These are phyloP conservation scores for Cyathus striatus DNA, from an alignment of 768 basidiomycete species.

Conservation along the genomic window DNA sequence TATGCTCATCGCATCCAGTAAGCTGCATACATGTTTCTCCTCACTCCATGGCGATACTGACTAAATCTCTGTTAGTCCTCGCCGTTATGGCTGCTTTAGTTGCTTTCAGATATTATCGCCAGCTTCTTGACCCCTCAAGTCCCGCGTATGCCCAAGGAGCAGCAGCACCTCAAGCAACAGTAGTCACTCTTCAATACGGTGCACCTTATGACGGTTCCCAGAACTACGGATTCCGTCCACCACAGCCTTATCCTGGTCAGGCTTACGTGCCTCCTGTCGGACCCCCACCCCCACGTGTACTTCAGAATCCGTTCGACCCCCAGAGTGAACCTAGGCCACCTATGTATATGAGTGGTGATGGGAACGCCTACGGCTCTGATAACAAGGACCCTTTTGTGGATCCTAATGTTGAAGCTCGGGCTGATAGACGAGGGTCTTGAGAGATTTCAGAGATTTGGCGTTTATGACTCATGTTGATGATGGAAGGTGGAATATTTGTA, in stretches of 20 bases:
- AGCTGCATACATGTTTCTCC: constrained; percentile 13
- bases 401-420: no score
- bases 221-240: constrained; percentile 21
- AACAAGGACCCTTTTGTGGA: constrained; percentile 58
- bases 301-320: constrained; percentile 30
- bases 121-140: constrained; percentile 65
- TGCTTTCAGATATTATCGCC: constrained; percentile 70
- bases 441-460: no score
- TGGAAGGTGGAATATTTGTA: no score
- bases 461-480: no score
- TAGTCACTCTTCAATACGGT: constrained; percentile 45
- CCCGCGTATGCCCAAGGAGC: constrained; percentile 45
- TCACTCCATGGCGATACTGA: background rate
- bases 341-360: constrained; percentile 36
- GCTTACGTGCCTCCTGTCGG: constrained; percentile 45
- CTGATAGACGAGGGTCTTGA: no score
- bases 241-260: constrained; percentile 13
- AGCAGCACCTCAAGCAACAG: constrained; percentile 33
- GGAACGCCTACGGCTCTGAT: constrained; percentile 25
- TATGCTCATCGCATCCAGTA: constrained; percentile 56
- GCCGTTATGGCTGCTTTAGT: constrained; percentile 57
- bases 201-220: constrained; percentile 49
- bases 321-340: constrained; percentile 38
- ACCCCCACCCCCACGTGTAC: constrained; percentile 35
- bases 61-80: constrained; percentile 34